Conservation (phyloP, 768 basidiomycete genomes). For the Hygrocybe coccinea region DNA sequence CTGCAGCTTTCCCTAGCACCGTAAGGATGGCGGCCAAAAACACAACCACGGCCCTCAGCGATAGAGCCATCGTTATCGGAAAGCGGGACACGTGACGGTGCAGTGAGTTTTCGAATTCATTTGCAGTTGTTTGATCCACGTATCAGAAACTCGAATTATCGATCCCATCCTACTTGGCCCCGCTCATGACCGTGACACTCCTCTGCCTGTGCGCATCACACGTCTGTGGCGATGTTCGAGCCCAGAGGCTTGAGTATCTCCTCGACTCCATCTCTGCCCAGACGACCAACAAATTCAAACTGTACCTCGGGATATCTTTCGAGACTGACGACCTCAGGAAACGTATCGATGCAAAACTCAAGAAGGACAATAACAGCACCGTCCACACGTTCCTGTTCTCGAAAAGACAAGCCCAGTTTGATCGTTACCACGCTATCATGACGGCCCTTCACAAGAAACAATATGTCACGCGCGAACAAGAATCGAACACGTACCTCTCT, state of each 20-base stretch:
- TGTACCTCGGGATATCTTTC: background rate
- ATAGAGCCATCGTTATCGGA: too few relatives aligned
- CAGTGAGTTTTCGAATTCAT: too few relatives aligned
- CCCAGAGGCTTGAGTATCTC: background rate
- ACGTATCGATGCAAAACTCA: background rate
- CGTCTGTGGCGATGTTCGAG: background rate
- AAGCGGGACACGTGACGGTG: too few relatives aligned
- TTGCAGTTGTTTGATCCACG: background rate
- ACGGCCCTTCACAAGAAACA: background rate
- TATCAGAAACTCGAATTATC: background rate
- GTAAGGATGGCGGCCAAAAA: too few relatives aligned
- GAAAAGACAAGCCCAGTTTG: background rate
- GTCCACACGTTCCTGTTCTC: background rate
- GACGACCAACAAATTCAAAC: slow-evolving; percentile 1
- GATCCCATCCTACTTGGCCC: background rate
- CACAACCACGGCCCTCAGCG: too few relatives aligned
- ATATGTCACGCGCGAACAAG: background rate
- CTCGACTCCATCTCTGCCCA: background rate
- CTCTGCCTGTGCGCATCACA: slow-evolving; percentile 3
- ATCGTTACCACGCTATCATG: slow-evolving; percentile 1
- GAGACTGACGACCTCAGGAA: background rate
- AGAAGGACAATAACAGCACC: background rate
- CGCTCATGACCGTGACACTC: background rate
- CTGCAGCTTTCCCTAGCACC: too few relatives aligned
- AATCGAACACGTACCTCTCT: background rate